phyloP scores from a whole-genome alignment of 1,139 yeast species.

The Meyerozyma smithsonii region DNA sequence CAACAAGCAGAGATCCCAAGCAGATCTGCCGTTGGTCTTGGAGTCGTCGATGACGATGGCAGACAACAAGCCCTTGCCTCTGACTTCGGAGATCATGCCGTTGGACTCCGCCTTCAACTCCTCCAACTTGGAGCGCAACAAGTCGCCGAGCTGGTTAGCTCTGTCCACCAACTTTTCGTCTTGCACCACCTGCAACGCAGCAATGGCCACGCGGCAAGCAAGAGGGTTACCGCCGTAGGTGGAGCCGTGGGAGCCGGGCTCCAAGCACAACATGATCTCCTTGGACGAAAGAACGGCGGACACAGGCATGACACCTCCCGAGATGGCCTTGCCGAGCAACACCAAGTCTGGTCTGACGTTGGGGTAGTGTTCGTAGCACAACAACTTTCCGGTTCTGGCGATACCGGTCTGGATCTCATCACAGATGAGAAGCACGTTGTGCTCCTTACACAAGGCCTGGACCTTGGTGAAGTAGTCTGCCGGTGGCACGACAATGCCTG shows the following conservation, averaged over 20 bases:
- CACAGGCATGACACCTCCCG: conserved; percentile 94
- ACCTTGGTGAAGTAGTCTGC: conserved; percentile 72
- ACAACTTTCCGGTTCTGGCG: conserved; percentile 93
- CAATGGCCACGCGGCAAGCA: conserved; percentile 90
- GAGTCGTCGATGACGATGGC: conserved; percentile 88
- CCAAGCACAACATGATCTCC: conserved; percentile 84
- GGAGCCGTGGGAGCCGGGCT: conserved; percentile 97
- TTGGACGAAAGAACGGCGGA: conserved; percentile 84
- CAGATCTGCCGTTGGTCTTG: conserved; percentile 84
- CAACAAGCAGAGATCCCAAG: conserved; percentile 91
- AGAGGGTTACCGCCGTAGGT: conserved; percentile 98
- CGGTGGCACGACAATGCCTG: conserved; percentile 96
- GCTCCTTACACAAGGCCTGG: conserved; percentile 68
- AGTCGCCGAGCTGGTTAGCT: conserved; percentile 65
- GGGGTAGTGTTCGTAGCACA: conserved; percentile 82
- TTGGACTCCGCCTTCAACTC: conserved; percentile 57
- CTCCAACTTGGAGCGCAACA: conserved; percentile 61
- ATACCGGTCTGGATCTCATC: conserved; percentile 98
- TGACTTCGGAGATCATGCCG: conserved; percentile 80
- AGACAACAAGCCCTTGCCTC: conserved; percentile 86
- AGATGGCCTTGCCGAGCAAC: conserved; percentile 87
- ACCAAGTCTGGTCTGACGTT: conserved; percentile 83
- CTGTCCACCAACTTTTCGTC: conserved; percentile 85
- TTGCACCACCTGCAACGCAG: conserved; percentile 84
- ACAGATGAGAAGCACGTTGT: conserved; percentile 84